Evolutionary conservation across 768 basidiomycete species (phyloP).

Genomic region (Phlebiopsis gigantea): DNA sequence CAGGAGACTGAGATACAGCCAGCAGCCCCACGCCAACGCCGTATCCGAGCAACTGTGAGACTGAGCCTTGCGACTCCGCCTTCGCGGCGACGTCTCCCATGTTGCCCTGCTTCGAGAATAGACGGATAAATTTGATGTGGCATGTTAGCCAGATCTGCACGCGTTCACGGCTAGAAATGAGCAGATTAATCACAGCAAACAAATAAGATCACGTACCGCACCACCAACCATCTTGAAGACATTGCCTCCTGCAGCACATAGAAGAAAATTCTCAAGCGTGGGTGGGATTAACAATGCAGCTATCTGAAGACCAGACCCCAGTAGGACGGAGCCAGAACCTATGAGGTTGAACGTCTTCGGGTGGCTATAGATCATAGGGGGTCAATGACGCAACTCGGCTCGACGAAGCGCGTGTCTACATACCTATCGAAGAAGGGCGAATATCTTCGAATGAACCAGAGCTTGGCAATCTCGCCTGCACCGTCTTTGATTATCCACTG

Average conservation of each 20-base stretch:
- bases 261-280: slow-evolving; percentile 19
- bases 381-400: background rate
- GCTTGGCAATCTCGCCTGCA: slow-evolving; percentile 25
- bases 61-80: slow-evolving; percentile 26
- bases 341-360: slow-evolving; percentile 25
- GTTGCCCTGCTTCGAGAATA: slow-evolving; percentile 23
- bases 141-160: slow-evolving; percentile 25
- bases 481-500: slow-evolving; percentile 29
- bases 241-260: slow-evolving; percentile 26
- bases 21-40: slow-evolving; percentile 23
- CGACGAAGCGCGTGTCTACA: background rate
- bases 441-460: slow-evolving; percentile 25
- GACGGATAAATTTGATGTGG: slow-evolving; percentile 26
- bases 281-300: slow-evolving; percentile 20
- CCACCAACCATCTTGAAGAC: slow-evolving; percentile 25
- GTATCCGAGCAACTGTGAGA: slow-evolving; percentile 23
- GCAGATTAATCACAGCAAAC: no score
- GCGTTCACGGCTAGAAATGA: background rate
- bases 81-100: slow-evolving; percentile 26
- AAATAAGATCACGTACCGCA: slow-evolving; percentile 20
- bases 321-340: slow-evolving; percentile 17
- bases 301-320: slow-evolving; percentile 23
- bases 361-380: slow-evolving; percentile 10
- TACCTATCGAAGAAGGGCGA: slow-evolving; percentile 25
- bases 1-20: slow-evolving; percentile 22